Evolutionary conservation across 768 basidiomycete genomes (phyloP).

Genomic region (Termitomyces sp.): DNA sequence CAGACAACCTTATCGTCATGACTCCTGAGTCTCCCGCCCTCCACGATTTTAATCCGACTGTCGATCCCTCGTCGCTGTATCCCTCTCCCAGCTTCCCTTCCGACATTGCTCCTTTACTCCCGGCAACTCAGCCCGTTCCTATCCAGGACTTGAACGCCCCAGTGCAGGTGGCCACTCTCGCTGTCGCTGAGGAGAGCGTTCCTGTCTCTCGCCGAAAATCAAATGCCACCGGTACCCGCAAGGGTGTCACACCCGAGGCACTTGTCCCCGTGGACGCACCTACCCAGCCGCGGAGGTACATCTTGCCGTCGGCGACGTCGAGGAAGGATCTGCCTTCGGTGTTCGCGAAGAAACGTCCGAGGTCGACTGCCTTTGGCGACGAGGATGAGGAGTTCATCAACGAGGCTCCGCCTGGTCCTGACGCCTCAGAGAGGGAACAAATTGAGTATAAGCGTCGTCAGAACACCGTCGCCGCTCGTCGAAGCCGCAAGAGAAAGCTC

Average conservation of each 20-base stretch:
- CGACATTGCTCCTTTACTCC: conserved; percentile 6
- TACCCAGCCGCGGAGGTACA: conserved; percentile 66
- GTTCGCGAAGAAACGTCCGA: conserved; percentile 62
- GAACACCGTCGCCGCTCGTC: conserved; percentile 78
- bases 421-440: conserved; percentile 51
- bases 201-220: conserved; percentile 21
- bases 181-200: not conserved
- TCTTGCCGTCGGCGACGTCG: conserved; percentile 64
- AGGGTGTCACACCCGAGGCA: conserved; percentile 55
- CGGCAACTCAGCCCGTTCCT: not conserved
- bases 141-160: conserved; percentile 4
- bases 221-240: conserved; percentile 63
- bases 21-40: conserved; percentile 51
- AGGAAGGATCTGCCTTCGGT: conserved; percentile 68
- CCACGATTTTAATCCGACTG: conserved; percentile 25
- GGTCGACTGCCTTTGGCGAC: conserved; percentile 38
- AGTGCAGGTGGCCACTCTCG: conserved; percentile 12
- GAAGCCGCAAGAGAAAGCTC: conserved; percentile 71
- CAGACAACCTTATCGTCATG: conserved; percentile 36
- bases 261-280: conserved; percentile 74
- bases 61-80: conserved; percentile 27
- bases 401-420: conserved; percentile 28
- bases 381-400: conserved; percentile 45
- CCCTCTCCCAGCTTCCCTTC: conserved; percentile 25
- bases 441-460: conserved; percentile 77